Base-by-base conservation (phyloP, 1,139 yeast genomes). In the Wickerhamomyces sp. region DNA sequence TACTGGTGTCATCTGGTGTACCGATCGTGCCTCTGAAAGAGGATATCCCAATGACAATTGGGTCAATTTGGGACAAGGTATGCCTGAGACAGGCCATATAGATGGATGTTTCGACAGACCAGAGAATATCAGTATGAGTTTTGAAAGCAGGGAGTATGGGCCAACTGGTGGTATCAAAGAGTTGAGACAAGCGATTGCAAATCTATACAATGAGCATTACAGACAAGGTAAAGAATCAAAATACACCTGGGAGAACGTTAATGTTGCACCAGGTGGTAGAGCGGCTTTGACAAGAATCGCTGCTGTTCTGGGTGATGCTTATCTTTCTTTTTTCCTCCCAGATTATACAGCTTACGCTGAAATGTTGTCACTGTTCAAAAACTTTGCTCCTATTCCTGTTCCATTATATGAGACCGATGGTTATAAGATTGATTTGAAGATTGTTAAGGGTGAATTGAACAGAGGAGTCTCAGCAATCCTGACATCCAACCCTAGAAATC, bases 341-440 rank as follows among this genome's bases (percentile, higher is more conserved):
- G 87, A 81, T 60, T 80, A 81, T 59, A 80, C 87, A 27, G 87
- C 87, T 5, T 80, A 80, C 57, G 83, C 87, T n/a, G 87, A 80
- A 62, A 80, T 80, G 85, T 68, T 80, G 56, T 77, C 84, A 13
- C 69, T 79, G 45, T 80, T 80, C 67, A 80, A 80, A 67, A 80
- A 80, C 62, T 80, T 80, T 60, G 76, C 84, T 2, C 85, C 86
- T 8, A 79, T 80, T 46, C 87, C 87, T 1, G 85, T 79, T 10
- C 86, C 86, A 1, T 67, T 80, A 54, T 75, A 72, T 50, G 84
- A 80, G 55, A 68, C 73, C 23, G 86, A 80, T 60, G 75, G 79
- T 54, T 80, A 80, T 63, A 78, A 76, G 48, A 72, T 80, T 38
- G 84, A 80, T 57, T 66, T 80, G 54, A 76, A 78, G 47, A 72